Conservation (phyloP, 2,329 filamentous ascomycete species). For the Pestalotiopsis sp. region DNA sequence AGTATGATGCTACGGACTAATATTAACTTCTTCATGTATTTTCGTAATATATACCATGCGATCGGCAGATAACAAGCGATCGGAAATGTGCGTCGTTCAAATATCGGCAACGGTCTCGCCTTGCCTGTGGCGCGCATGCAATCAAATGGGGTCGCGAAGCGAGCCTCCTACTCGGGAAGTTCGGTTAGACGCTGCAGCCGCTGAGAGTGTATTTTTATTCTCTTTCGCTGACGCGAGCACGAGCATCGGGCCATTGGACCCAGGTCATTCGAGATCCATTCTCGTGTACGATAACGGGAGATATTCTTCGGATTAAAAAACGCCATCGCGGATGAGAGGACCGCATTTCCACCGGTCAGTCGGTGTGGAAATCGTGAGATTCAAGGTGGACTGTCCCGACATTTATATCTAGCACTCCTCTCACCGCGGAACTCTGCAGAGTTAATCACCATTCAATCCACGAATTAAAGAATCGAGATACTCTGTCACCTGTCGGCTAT, state of each 20-base stretch:
- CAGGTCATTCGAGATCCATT: not conserved
- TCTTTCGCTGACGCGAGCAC: not conserved
- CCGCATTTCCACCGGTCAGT: constrained; percentile 2
- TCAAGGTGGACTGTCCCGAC: not conserved
- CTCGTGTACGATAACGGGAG: not conserved
- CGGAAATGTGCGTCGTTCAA: not conserved
- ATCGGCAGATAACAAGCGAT: not conserved
- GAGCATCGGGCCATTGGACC: not conserved
- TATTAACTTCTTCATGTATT: too few species aligned
- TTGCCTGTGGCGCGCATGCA: not conserved
- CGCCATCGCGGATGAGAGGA: constrained; percentile 3
- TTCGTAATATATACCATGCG: not conserved
- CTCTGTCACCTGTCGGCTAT: not conserved
- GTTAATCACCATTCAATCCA: not conserved
- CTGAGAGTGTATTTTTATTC: not conserved
- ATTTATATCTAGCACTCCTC: not conserved
- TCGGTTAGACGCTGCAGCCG: not conserved
- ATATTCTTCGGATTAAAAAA: not conserved
- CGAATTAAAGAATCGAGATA: not conserved
- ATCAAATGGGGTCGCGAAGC: constrained; percentile 4
- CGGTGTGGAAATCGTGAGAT: not conserved
- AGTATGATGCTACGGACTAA: too few species aligned
- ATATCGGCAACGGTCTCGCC: not conserved
- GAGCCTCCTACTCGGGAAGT: not conserved
- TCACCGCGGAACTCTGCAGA: not conserved